A percentile compares a stretch with the other conserved stretches of the same genome.
phyloP scores from a whole-genome alignment of 1,139 yeast species.

The Williopsis jadinii region DNA sequence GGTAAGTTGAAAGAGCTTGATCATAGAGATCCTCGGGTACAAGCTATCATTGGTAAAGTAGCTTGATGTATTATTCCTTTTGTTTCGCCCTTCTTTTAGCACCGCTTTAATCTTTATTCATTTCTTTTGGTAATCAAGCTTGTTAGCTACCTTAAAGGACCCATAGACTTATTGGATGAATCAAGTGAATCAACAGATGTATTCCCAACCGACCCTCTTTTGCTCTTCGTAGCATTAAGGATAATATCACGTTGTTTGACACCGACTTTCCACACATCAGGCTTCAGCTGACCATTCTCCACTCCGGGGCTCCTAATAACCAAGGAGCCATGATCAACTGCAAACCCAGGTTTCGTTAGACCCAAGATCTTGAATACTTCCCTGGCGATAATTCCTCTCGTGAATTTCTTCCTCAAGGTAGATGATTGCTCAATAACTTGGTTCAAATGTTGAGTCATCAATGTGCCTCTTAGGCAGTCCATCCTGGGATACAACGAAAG shows the following conservation, averaged over 20 bases:
- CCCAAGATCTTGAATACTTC: not conserved
- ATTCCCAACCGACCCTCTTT: too few species aligned
- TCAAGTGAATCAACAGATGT: too few species aligned
- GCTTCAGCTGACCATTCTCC: not conserved
- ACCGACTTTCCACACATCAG: constrained; percentile 1
- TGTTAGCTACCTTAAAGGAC: too few species aligned
- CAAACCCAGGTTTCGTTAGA: not conserved
- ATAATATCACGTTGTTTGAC: constrained; percentile 1
- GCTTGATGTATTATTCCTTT: not conserved
- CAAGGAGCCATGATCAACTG: not conserved
- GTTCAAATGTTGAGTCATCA: not conserved
- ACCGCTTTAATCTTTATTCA: not conserved
- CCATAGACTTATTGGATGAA: too few species aligned
- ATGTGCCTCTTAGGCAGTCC: not conserved
- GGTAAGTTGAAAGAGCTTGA: constrained; percentile 23
- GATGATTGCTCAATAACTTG: not conserved
- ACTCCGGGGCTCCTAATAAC: constrained; percentile 1
- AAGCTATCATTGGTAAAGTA: constrained; percentile 8
- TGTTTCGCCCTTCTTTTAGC: not conserved
- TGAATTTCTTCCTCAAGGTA: not conserved
- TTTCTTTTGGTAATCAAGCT: not conserved
- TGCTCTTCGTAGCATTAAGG: not conserved
- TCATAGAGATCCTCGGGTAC: constrained; percentile 16
- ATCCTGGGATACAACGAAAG: constrained; percentile 2
- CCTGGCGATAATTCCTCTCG: not conserved